These are phyloP conservation scores for Choanephora cucurbitarum DNA, from an alignment of 371 early-diverging fungal species.

Conservation along the genomic window DNA sequence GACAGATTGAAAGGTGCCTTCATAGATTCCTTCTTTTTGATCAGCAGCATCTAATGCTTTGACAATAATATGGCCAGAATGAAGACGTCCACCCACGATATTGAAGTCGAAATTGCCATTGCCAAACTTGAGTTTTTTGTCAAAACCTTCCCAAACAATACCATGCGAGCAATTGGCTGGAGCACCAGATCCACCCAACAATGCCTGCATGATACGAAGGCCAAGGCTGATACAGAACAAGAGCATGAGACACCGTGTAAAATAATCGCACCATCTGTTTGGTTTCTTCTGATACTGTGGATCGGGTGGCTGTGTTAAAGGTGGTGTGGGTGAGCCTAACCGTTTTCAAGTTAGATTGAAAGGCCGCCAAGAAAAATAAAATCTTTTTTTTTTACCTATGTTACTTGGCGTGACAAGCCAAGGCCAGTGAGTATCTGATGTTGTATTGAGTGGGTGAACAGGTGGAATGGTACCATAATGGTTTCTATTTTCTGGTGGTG, in stretches of 20 bases:
- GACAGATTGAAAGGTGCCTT: background rate
- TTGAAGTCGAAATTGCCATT: background rate
- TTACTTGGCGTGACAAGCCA: background rate
- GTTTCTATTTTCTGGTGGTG: background rate
- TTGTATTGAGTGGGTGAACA: background rate
- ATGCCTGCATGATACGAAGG: background rate
- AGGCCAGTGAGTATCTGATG: conserved; percentile 3
- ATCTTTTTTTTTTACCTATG: background rate
- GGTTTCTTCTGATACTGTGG: background rate
- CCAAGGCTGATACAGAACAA: conserved; percentile 2
- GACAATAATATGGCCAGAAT: background rate
- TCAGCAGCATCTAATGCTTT: background rate
- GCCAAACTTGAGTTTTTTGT: background rate
- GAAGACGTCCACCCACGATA: background rate
- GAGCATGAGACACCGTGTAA: background rate
- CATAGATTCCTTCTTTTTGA: background rate
- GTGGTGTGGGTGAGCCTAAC: background rate
- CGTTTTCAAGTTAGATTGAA: background rate
- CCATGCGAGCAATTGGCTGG: background rate
- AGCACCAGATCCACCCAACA: background rate
- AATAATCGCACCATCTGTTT: background rate
- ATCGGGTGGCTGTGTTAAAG: background rate
- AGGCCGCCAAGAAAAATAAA: background rate
- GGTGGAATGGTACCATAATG: conserved; percentile 1
- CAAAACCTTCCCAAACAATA: background rate